Evolutionary conservation across 768 basidiomycete genomes (phyloP).

Genomic region (Calocybe indica): DNA sequence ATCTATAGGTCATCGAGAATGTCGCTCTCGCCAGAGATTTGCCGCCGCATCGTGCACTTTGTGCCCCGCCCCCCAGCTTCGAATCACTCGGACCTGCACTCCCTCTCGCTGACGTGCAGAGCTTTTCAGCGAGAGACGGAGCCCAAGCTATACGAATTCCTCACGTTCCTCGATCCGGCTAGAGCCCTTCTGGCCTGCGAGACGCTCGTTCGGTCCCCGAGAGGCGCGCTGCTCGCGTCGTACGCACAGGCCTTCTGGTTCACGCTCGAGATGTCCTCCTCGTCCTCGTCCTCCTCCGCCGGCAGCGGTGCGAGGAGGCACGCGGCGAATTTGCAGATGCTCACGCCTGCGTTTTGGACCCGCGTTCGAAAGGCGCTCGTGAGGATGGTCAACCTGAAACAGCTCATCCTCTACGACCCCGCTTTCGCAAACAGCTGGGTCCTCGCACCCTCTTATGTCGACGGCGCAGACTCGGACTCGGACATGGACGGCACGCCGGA

Average conservation of each 20-base stretch:
- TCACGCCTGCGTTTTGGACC: conserved; percentile 32
- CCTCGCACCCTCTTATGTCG: conserved; percentile 25
- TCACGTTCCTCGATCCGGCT: conserved; percentile 32
- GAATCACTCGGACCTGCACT: conserved; percentile 27
- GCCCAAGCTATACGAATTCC: conserved; percentile 33
- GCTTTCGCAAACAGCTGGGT: conserved; percentile 37
- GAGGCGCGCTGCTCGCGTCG: conserved; percentile 27
- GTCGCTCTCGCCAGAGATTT: conserved; percentile 38
- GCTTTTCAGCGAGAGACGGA: conserved; percentile 44
- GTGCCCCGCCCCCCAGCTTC: conserved; percentile 8
- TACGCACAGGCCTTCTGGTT: conserved; percentile 40
- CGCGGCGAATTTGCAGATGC: too few species aligned
- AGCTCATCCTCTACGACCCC: conserved; percentile 35
- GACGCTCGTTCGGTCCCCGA: conserved; percentile 20
- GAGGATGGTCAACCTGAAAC: conserved; percentile 37
- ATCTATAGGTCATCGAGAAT: conserved; percentile 2
- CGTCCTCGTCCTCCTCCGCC: conserved; percentile 11
- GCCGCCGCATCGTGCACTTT: conserved; percentile 31
- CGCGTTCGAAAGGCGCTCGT: conserved; percentile 35
- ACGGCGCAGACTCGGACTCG: too few species aligned
- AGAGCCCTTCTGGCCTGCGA: conserved; percentile 30
- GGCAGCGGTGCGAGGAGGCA: too few species aligned
- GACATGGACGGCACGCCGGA: too few species aligned
- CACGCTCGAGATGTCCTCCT: conserved; percentile 20
- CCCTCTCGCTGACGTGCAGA: conserved; percentile 41